Evolutionary conservation across 208 protist species (phyloP), one percentile per base, ranked within the genome.

Genomic region (Trypanosoma mega): DNA sequence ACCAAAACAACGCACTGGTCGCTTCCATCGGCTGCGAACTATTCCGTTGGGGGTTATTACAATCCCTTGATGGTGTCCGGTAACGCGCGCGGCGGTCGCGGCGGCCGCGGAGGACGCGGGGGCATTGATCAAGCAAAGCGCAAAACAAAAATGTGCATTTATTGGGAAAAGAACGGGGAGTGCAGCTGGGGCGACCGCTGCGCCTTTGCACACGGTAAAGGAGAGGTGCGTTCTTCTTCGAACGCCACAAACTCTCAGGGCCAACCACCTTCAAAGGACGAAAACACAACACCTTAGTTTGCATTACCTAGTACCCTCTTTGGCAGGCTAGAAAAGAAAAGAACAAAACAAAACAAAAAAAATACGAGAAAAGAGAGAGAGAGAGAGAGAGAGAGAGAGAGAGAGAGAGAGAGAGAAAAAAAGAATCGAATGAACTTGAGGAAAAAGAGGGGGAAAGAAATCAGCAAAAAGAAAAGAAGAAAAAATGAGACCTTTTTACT

Each of bases 111-210:
- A 24, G 66, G 69, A 27, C 76, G 76, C 45, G 71, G 74, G 31
- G 85, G 85, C 18, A 92, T 92, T 53, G 85, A 92, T 58, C 74
- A 76, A 45, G 56, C 74, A 24, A 92, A 92, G 70, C 69, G 68
- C 53, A 92, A 92, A 75, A 87, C 82, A 2, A 92, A 92, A 71
- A 87, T 92, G 79, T 92, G 85, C 70, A 87, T 88, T 24, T 88
- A 89, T 72, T 92, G 80, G 77, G 78, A 92, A 58, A 87, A 88
- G 59, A 85, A 80, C 68, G 82, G 82, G n/a, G 69, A 63, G 47
- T 92, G 85, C 72, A 79, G 65, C n/a, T 92, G 79, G 79, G 85
- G 85, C 20, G 85, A 92, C 58, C 76, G 80, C 37, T 93, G 86
- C 59, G 86, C 86, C 18, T 93, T 93, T 59, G 86, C 86, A 23